phyloP scores from a whole-genome alignment of 225 moss, liverwort and hornwort species.

The Straminergon stramineum region DNA sequence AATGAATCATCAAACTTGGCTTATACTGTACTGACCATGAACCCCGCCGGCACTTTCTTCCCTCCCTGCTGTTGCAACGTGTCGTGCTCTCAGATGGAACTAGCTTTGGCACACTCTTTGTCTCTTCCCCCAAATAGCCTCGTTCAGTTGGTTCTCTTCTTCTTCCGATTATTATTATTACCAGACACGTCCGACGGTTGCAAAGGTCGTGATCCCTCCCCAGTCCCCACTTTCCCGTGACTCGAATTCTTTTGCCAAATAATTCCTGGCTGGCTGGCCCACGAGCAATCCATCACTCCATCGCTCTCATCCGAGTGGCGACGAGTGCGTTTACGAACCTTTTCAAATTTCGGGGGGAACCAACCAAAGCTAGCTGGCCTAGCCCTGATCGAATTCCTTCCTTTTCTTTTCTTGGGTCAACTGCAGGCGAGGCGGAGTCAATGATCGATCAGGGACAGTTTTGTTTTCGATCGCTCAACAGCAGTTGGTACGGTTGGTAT shows the following conservation, averaged over 20 bases:
- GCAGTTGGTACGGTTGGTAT: not conserved
- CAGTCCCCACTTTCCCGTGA: constrained; percentile 4
- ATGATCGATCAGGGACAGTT: not conserved
- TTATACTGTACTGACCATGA: too few relatives aligned
- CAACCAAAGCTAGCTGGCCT: not conserved
- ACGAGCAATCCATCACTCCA: not conserved
- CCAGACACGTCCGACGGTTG: not conserved
- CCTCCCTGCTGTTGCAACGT: not conserved
- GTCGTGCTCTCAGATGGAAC: not conserved
- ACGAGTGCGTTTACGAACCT: not conserved
- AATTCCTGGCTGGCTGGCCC: not conserved
- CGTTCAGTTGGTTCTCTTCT: not conserved
- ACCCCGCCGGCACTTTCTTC: not conserved
- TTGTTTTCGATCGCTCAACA: not conserved
- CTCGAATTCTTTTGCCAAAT: constrained; percentile 5
- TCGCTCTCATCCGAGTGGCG: not conserved
- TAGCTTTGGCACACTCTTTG: constrained; percentile 4
- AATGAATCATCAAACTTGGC: not conserved
- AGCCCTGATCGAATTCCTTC: not conserved
- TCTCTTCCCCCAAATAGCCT: not conserved
- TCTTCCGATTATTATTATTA: not conserved
- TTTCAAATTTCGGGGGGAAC: not conserved
- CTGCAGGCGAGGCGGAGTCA: not conserved
- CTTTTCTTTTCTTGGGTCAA: not conserved
- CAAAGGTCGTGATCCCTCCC: not conserved